phyloP scores from a whole-genome alignment of 495 filamentous ascomycete species.

The Aspergillus mulundensis region DNA sequence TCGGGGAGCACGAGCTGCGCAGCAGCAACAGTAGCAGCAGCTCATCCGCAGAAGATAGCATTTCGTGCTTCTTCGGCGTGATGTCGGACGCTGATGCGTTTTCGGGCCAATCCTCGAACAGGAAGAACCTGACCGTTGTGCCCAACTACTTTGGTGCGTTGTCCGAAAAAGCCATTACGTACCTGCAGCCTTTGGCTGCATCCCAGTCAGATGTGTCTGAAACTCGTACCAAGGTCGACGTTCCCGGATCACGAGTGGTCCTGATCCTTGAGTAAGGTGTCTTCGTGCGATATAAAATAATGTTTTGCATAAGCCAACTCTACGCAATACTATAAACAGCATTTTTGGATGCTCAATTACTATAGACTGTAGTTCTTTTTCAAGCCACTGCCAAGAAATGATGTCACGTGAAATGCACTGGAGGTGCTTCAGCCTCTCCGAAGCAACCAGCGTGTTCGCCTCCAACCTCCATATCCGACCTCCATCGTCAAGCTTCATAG shows the following conservation, averaged over 20 bases:
- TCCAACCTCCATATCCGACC: conserved; percentile 36
- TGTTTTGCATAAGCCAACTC: too few species aligned
- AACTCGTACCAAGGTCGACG: conserved; percentile 38
- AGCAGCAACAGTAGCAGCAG: not conserved
- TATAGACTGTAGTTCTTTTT: too few species aligned
- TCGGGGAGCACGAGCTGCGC: conserved; percentile 16
- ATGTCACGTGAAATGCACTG: conserved; percentile 20
- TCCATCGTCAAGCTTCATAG: conserved; percentile 26
- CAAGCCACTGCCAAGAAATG: conserved; percentile 26
- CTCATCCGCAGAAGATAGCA: not conserved
- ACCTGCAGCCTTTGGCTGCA: conserved; percentile 26
- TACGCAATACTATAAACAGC: not conserved
- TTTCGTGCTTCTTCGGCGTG: conserved; percentile 34
- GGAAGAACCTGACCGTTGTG: conserved; percentile 23
- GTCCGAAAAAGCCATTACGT: conserved; percentile 48
- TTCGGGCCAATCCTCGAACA: conserved; percentile 8
- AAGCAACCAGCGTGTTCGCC: conserved; percentile 41
- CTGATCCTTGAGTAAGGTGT: conserved; percentile 15
- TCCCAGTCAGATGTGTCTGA: conserved; percentile 4
- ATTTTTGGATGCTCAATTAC: not conserved
- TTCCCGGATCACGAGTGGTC: conserved; percentile 35
- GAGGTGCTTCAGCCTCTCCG: conserved; percentile 22
- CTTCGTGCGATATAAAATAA: too few species aligned
- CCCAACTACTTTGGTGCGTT: conserved; percentile 44
- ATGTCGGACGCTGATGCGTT: conserved; percentile 23